Conservation (phyloP, 352 stramenopile species). For the Phytophthora vignae region DNA sequence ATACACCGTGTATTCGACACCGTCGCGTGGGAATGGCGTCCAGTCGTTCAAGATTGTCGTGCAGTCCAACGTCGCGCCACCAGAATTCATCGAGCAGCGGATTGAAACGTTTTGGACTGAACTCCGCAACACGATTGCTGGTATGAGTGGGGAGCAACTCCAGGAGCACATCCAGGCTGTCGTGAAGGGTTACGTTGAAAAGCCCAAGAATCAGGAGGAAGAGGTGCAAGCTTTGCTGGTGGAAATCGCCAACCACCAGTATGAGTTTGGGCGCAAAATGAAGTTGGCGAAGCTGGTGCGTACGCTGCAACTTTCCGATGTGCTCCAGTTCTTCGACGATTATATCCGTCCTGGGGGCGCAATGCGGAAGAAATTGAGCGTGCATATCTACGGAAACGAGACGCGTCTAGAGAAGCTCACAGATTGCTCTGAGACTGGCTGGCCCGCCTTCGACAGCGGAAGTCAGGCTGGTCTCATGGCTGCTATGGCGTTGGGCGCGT, state of each 20-base stretch:
- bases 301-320: slow-evolving; percentile 51
- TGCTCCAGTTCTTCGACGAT: slow-evolving; percentile 77
- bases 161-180: slow-evolving; percentile 73
- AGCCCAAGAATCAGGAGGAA: slow-evolving; percentile 75
- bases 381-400: slow-evolving; percentile 65
- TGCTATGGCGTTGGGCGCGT: slow-evolving; percentile 18
- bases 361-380: slow-evolving; percentile 60
- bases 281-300: slow-evolving; percentile 52
- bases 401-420: slow-evolving; percentile 30
- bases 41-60: slow-evolving; percentile 80
- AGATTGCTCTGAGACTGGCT: slow-evolving; percentile 29
- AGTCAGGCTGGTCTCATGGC: slow-evolving; percentile 18
- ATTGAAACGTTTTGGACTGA: slow-evolving; percentile 70
- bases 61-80: slow-evolving; percentile 76
- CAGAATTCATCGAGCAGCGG: slow-evolving; percentile 69
- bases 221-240: slow-evolving; percentile 61
- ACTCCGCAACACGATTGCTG: slow-evolving; percentile 44
- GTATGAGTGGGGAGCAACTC: slow-evolving; percentile 39
- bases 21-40: slow-evolving; percentile 51
- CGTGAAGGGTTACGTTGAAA: slow-evolving; percentile 70
- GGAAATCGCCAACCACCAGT: slow-evolving; percentile 76
- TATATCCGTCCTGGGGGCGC: slow-evolving; percentile 43
- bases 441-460: slow-evolving; percentile 21
- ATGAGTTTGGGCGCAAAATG: slow-evolving; percentile 69
- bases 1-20: slow-evolving; percentile 74